Conservation (phyloP, 257 asterid genomes). For the Lantana camara region DNA sequence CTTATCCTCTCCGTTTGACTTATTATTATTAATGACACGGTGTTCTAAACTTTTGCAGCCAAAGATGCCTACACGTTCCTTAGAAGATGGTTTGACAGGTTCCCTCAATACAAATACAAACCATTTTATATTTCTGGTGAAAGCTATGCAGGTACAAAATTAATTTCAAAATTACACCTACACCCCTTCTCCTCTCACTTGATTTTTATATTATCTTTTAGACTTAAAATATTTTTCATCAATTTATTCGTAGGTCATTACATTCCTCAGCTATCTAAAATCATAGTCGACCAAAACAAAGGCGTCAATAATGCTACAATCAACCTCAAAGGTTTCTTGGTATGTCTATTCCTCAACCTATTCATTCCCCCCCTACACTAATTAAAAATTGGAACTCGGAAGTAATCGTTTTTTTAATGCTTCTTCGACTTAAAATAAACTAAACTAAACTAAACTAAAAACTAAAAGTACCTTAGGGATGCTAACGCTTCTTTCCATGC, state of each 20-base stretch:
- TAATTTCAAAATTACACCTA: neutral
- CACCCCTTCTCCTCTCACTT: too few relatives aligned
- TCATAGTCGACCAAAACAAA: slow-evolving; percentile 44
- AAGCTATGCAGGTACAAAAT: slow-evolving; percentile 60
- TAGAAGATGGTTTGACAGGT: slow-evolving; percentile 55
- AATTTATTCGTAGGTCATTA: slow-evolving; percentile 52
- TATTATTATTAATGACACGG: neutral
- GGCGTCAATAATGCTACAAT: slow-evolving; percentile 42
- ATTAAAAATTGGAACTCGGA: too few relatives aligned
- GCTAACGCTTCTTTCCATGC: too few relatives aligned
- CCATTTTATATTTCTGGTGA: slow-evolving; percentile 66
- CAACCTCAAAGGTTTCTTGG: slow-evolving; percentile 68
- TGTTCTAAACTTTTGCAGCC: too few relatives aligned
- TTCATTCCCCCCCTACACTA: too few relatives aligned
- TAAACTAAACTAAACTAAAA: too few relatives aligned
- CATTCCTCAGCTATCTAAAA: slow-evolving; percentile 58
- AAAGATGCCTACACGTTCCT: slow-evolving; percentile 57
- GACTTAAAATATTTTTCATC: neutral
- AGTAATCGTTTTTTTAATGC: too few relatives aligned
- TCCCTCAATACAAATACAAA: slow-evolving; percentile 55
- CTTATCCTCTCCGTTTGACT: too few relatives aligned
- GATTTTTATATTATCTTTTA: neutral
- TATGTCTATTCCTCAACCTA: too few relatives aligned
- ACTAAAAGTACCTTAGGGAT: too few relatives aligned
- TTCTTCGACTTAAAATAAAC: too few relatives aligned